phyloP scores from a whole-genome alignment of 208 protist genomes.

The Giardia duodenalis region DNA sequence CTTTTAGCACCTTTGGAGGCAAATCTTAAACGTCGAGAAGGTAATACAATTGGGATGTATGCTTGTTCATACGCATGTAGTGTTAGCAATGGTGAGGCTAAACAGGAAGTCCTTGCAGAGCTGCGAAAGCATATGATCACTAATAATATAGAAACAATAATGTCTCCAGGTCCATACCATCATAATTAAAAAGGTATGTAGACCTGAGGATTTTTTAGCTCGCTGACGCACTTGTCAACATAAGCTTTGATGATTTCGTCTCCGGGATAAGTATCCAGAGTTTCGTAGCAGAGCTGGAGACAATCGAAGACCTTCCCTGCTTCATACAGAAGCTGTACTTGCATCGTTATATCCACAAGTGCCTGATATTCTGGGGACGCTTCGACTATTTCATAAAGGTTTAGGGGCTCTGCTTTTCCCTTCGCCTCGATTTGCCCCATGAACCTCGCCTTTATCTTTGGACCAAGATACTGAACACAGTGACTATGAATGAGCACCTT shows the following conservation, averaged over 20 bases:
- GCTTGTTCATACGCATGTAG: neutral
- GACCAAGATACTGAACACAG: neutral
- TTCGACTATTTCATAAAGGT: neutral
- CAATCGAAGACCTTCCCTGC: neutral
- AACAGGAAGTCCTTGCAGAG: neutral
- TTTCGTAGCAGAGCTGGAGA: neutral
- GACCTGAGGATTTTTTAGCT: neutral
- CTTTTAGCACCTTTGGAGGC: neutral
- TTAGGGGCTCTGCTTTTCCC: neutral
- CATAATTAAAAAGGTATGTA: neutral
- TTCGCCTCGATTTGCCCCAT: neutral
- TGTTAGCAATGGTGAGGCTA: neutral
- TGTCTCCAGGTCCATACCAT: no score
- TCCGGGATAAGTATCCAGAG: neutral
- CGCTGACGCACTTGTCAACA: neutral
- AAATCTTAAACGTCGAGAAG: neutral
- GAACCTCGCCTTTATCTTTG: neutral
- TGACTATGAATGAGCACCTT: neutral
- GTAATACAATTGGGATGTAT: neutral
- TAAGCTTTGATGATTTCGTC: neutral
- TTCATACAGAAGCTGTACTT: neutral
- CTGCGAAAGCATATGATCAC: no score
- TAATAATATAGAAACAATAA: no score
- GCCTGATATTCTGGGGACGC: neutral
- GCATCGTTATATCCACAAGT: neutral